A percentile compares a stretch with the other conserved stretches of the same genome.
phyloP scores from a whole-genome alignment of 768 basidiomycete genomes.

The Boletus vinaceobasis region DNA sequence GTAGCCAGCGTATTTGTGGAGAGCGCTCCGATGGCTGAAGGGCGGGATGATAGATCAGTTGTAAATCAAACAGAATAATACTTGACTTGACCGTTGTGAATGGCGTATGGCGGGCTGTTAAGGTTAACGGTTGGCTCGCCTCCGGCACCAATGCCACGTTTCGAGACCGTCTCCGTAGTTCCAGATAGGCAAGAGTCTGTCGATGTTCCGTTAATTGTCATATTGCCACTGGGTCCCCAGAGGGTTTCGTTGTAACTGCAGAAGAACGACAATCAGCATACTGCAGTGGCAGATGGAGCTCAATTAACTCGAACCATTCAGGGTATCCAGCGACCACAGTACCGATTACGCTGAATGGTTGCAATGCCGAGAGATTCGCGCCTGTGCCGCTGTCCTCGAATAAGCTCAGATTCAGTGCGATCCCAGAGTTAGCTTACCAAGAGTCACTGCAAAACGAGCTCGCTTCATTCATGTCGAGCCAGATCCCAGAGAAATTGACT shows the following conservation, averaged over 20 bases:
- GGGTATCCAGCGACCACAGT: constrained; percentile 57
- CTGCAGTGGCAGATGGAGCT: not conserved
- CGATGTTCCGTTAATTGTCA: constrained; percentile 63
- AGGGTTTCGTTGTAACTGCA: constrained; percentile 57
- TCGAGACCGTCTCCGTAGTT: constrained; percentile 23
- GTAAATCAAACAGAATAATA: not conserved
- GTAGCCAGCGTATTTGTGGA: constrained; percentile 57
- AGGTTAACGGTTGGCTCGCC: constrained; percentile 46
- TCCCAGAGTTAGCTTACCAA: constrained; percentile 35
- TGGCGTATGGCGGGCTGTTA: constrained; percentile 61
- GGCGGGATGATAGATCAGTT: not conserved
- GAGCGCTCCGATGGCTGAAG: constrained; percentile 49
- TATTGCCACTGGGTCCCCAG: constrained; percentile 70
- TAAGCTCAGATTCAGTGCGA: not conserved
- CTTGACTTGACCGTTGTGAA: constrained; percentile 58
- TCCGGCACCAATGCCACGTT: constrained; percentile 50
- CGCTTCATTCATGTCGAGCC: constrained; percentile 70
- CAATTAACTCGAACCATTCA: constrained; percentile 48
- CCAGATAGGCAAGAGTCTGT: constrained; percentile 42
- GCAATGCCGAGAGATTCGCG: constrained; percentile 52
- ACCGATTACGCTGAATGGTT: constrained; percentile 52
- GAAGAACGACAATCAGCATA: not conserved
- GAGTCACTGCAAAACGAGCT: constrained; percentile 64
- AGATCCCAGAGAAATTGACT: constrained; percentile 62
- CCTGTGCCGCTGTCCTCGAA: constrained; percentile 41